Conservation (phyloP, 768 basidiomycete genomes). For the Pholiota conissans region DNA sequence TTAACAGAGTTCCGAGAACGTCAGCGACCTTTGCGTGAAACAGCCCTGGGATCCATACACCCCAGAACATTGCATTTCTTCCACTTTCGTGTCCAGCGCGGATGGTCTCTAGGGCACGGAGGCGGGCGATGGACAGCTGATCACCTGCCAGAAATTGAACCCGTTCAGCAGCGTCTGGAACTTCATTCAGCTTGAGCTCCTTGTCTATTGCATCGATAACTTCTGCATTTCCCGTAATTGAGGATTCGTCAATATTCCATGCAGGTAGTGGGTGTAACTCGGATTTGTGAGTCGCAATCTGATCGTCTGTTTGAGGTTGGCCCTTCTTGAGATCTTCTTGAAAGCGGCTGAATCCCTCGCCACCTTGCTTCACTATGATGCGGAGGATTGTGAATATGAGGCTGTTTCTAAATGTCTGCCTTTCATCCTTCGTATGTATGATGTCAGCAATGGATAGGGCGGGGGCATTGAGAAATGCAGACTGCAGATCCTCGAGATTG, state of each 20-base stretch:
- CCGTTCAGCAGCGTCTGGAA: conserved; percentile 1
- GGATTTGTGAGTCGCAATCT: conserved; percentile 30
- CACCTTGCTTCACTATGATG: too few relatives aligned
- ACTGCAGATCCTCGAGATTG: conserved; percentile 18
- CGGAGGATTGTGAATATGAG: conserved; percentile 28
- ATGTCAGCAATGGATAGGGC: conserved; percentile 26
- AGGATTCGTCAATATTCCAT: conserved; percentile 36
- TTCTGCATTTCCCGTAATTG: conserved; percentile 34
- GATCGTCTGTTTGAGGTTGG: conserved; percentile 21
- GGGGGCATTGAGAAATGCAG: conserved; percentile 21
- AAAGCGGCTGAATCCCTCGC: conserved; percentile 23
- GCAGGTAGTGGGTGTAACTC: conserved; percentile 27
- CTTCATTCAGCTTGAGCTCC: conserved; percentile 22
- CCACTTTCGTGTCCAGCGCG: conserved; percentile 32
- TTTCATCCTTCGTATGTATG: conserved; percentile 22
- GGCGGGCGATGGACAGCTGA: conserved; percentile 35
- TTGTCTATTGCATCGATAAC: conserved; percentile 27
- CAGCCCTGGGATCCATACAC: conserved; percentile 30
- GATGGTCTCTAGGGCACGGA: conserved; percentile 27
- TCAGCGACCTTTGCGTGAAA: conserved; percentile 39
- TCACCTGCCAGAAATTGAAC: conserved; percentile 28
- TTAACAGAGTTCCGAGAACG: conserved; percentile 26
- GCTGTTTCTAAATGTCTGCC: conserved; percentile 6
- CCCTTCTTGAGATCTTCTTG: conserved; percentile 12
- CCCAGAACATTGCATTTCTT: conserved; percentile 21